phyloP scores from a whole-genome alignment of 2,329 filamentous ascomycete species.

The Paecilomyces variotii region DNA sequence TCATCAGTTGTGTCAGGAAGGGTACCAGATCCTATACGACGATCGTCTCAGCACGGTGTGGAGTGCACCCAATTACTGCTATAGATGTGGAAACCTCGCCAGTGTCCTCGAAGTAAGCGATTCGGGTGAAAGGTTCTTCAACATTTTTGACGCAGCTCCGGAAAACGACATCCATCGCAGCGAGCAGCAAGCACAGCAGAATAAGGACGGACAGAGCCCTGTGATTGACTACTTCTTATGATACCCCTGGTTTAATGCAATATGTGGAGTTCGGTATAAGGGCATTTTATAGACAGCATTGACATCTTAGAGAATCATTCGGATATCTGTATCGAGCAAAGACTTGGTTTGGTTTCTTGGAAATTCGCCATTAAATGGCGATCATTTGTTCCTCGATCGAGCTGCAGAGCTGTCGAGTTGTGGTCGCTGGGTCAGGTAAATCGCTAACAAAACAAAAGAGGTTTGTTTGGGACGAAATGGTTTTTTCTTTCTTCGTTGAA shows the following conservation, averaged over 20 bases:
- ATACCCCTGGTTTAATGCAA: constrained; percentile 26
- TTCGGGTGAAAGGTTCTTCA: constrained; percentile 88
- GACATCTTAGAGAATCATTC: constrained; percentile 4
- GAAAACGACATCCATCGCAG: constrained; percentile 79
- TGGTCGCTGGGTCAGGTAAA: background rate
- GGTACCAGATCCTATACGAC: constrained; percentile 93
- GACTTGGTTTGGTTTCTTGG: background rate
- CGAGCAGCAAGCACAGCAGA: constrained; percentile 66
- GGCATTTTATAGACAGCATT: constrained; percentile 19
- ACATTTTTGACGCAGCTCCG: constrained; percentile 93
- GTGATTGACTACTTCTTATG: constrained; percentile 65
- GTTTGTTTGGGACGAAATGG: background rate
- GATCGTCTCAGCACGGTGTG: constrained; percentile 92
- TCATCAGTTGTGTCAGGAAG: constrained; percentile 98
- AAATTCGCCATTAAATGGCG: background rate
- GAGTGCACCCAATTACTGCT: constrained; percentile 96
- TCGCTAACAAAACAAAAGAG: background rate
- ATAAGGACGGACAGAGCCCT: constrained; percentile 62
- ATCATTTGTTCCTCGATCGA: background rate
- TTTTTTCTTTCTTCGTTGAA: background rate
- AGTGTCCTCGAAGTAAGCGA: constrained; percentile 95
- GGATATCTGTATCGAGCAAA: constrained; percentile 2
- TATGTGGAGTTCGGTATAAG: constrained; percentile 21
- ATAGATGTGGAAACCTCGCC: constrained; percentile 92
- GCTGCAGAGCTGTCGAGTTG: background rate